Percentiles rank a stretch among this genome's conserved stretches.
These are phyloP conservation scores for Stephanodiscus minutulus DNA, from an alignment of 108 stramenopile species.

Conservation along the genomic window DNA sequence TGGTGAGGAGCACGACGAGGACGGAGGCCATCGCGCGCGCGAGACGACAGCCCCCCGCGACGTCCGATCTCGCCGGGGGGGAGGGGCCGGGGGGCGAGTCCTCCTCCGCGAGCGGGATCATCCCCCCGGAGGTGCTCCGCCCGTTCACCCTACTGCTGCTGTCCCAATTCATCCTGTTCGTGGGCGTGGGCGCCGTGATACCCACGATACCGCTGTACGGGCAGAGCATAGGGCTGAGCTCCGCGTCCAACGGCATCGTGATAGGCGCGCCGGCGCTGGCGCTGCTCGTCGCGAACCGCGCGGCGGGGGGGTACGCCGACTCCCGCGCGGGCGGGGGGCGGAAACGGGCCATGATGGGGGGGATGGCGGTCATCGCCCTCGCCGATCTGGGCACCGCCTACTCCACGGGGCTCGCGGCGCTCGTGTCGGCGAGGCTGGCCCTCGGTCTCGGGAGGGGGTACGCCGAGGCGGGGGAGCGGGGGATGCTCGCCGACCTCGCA, in stretches of 20 bases:
- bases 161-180: slow-evolving; percentile 71
- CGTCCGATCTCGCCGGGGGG: no score
- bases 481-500: slow-evolving; percentile 77
- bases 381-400: slow-evolving; percentile 66
- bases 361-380: slow-evolving; percentile 69
- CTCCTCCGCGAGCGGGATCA: neutral
- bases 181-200: slow-evolving; percentile 83
- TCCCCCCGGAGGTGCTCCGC: slow-evolving; percentile 30
- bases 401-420: slow-evolving; percentile 37
- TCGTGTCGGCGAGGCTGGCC: slow-evolving; percentile 64
- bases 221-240: slow-evolving; percentile 68
- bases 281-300: slow-evolving; percentile 52
- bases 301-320: slow-evolving; percentile 60
- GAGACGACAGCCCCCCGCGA: slow-evolving; percentile 12
- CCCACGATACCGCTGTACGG: slow-evolving; percentile 77
- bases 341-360: slow-evolving; percentile 75
- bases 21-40: slow-evolving; percentile 22
- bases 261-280: slow-evolving; percentile 76
- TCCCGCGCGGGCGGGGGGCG: slow-evolving; percentile 24
- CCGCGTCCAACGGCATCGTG: slow-evolving; percentile 72
- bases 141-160: slow-evolving; percentile 64
- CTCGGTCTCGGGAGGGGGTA: slow-evolving; percentile 63
- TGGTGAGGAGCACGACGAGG: slow-evolving; percentile 27
- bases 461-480: slow-evolving; percentile 70
- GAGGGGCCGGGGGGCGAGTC: neutral